phyloP scores from a whole-genome alignment of 495 filamentous ascomycete genomes.

The Penicillium maclennaniae region DNA sequence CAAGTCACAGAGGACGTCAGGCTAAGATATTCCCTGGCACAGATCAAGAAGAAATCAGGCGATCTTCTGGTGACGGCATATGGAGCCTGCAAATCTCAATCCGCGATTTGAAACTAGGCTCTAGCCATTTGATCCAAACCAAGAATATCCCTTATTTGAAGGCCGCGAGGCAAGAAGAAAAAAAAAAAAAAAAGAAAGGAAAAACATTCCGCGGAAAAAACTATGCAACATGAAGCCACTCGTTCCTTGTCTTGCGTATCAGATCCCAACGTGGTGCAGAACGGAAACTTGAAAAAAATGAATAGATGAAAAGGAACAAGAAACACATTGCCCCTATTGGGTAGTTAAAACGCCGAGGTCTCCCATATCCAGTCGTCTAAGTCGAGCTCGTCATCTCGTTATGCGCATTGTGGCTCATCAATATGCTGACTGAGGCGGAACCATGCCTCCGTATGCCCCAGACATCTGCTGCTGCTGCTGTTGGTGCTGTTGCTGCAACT shows the following conservation, averaged over 20 bases:
- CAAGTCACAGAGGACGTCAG: too few relatives aligned
- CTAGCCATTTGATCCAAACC: background rate
- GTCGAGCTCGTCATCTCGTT: constrained; percentile 31
- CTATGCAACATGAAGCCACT: constrained; percentile 1
- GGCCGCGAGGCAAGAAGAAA: background rate
- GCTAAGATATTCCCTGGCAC: too few relatives aligned
- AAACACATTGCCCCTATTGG: constrained; percentile 18
- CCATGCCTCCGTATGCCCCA: constrained; percentile 41
- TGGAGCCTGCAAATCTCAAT: too few relatives aligned
- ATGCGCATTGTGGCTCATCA: constrained; percentile 23
- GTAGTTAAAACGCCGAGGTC: constrained; percentile 34
- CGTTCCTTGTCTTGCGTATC: constrained; percentile 4
- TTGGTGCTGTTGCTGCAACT: constrained; percentile 46
- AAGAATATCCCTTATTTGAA: background rate
- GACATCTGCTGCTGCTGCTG: constrained; percentile 38
- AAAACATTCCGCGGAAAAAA: background rate
- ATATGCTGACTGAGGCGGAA: constrained; percentile 39
- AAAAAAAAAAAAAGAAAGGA: background rate
- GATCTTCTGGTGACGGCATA: too few relatives aligned
- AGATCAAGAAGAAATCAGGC: background rate
- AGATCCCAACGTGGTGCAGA: background rate
- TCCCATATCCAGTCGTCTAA: constrained; percentile 32
- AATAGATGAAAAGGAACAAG: constrained; percentile 9
- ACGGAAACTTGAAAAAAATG: constrained; percentile 4
- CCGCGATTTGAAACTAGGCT: background rate